Base-by-base conservation (phyloP, 2,329 filamentous ascomycete species). In the Endocalyx cinctus region DNA sequence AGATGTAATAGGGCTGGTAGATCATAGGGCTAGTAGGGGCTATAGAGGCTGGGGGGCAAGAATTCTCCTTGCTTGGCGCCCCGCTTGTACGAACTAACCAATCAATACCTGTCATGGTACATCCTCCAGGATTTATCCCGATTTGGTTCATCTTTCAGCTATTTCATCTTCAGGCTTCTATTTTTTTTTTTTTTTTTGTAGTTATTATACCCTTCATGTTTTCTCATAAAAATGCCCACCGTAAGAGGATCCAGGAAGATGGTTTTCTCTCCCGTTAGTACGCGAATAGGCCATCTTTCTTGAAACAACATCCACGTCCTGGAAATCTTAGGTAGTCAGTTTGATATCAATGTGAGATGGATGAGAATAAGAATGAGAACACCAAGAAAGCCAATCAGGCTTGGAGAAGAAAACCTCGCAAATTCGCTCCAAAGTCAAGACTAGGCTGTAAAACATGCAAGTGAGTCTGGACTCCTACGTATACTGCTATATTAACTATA, bases 391-490 rank as follows among this genome's bases (percentile, higher is more conserved):
- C 20, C 20, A 23, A 23, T n/a, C 20, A 59, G 37, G 51, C 54
- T 25, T 62, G 58, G 59, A 61, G 59, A 45, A 62, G 41, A 40
- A 56, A 46, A 35, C 58, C 60, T 43, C 54, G 59, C 27, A 56
- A 52, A 25, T 62, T 55, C 20, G 56, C 60, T 34, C 56, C 59
- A 41, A 63, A 62, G 47, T 63, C 59, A 41, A 56, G 51, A 46
- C 45, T 56, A 11, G 59, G 59, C 29, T 63, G 59, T 43, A 61
- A 57, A 43, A 63, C 59, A 26, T 63, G 59, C 59, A 63, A 63
- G 59, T 63, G 35, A 57, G 59, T 51, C n/a, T n/a, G n/a, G n/a
- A 29, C 20, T 23, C n/a, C 8, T 23, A 23, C 8, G 20, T 15
- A 7, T 15, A 14, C 14, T 14, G 26, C 8, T 14, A n/a, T 8